A percentile compares a stretch with the other conserved stretches of the same genome.
These are phyloP conservation scores for Poteriospumella lacustris DNA, from an alignment of 108 stramenopile species.

Conservation along the genomic window DNA sequence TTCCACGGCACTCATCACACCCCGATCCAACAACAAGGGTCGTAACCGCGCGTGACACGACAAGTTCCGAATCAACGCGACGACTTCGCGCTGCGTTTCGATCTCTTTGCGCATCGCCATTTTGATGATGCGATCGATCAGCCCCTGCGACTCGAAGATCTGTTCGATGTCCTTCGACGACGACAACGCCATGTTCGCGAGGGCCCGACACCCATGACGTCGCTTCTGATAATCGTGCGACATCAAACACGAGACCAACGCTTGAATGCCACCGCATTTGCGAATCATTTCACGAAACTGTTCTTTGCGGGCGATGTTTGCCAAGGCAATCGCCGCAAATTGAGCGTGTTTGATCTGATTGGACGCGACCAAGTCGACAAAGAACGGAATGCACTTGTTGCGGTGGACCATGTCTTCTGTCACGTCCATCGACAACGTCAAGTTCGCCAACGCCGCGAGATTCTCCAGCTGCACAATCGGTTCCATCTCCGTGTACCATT, in stretches of 20 bases:
- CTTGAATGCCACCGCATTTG: constrained; percentile 1
- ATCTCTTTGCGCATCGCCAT: constrained; percentile 22
- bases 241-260: constrained; percentile 23
- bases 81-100: constrained; percentile 26
- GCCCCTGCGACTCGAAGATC: constrained; percentile 21
- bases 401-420: constrained; percentile 22
- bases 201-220: constrained; percentile 17
- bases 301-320: constrained; percentile 21
- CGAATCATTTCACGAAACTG: constrained; percentile 23
- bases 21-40: constrained; percentile 14
- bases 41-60: constrained; percentile 23
- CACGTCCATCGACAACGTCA: background rate
- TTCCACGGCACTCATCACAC: constrained; percentile 18
- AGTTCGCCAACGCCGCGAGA: constrained; percentile 14
- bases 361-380: background rate
- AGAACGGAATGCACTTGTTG: constrained; percentile 28
- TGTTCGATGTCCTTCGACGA: constrained; percentile 22
- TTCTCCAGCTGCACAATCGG: constrained; percentile 18
- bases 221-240: constrained; percentile 29
- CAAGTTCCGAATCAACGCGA: constrained; percentile 22
- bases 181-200: constrained; percentile 27
- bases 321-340: constrained; percentile 20
- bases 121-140: constrained; percentile 22
- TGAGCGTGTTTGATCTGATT: constrained; percentile 18
- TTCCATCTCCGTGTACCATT: constrained; percentile 28